Evolutionary conservation across 768 basidiomycete genomes (phyloP), one percentile per base, ranked within the genome.

Genomic region (Epithele typhae): DNA sequence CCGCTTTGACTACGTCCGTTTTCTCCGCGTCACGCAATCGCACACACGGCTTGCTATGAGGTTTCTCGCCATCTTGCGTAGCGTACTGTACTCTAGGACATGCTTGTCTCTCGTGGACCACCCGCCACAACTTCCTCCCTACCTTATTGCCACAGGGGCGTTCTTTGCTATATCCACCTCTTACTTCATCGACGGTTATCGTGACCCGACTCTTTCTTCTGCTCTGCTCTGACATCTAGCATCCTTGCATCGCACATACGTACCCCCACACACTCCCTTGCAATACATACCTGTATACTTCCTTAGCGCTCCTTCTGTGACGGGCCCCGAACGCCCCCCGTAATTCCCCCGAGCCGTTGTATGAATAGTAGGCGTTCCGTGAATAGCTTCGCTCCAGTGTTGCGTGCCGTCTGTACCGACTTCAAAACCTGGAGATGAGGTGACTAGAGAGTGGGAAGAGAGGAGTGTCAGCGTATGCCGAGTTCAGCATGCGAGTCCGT

Each of bases 71-170:
- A 9, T 38, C 6, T 12, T 4, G 9, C 39, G 21, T 43, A 30
- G 41, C 22, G 22, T 44, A 44, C 33, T 44, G 43, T 44, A 44
- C 21, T 44, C 27, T 44, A 44, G 43, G 32, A 35, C 21, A 22
- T 14, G 14, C 27, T 30, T 30, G 7, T 30, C 14, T 7, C 15
- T 36, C 7, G 35, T 36, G 6, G 7, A 7, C 8, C 18, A 36
- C 15, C 35, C 30, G 30, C 15, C 30, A 32, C 15, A 32, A 15
- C 35, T n/a, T 36, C 18, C 35, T 9, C 12, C 35, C 6, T 36
- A 36, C 17, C 35, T 36, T 36, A 36, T 36, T 36, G 35, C 35
- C 35, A 36, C 12, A 36, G 35, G 27, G 27, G 27, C 27, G 27
- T 14, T 30, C 14, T 30, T 30, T 30, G 14, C 27, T 30, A 30